Base-by-base conservation (phyloP, 2,329 filamentous ascomycete species). In the Fusarium sp. region DNA sequence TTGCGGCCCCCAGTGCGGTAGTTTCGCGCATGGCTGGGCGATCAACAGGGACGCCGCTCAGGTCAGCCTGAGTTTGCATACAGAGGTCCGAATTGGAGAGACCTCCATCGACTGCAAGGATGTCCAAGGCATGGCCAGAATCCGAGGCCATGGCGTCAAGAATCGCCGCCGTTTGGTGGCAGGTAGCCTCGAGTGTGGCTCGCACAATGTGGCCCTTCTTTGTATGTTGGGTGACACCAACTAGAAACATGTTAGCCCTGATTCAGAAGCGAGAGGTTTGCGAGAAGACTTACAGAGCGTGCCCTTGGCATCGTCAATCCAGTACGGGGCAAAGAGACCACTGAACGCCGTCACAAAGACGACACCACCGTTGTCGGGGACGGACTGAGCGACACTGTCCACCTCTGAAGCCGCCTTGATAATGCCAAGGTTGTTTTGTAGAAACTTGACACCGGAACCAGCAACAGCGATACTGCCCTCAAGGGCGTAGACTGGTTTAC, bases 161-260 rank as follows among this genome's bases (percentile, higher is more conserved):
- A 78, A 98, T 97, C 25, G 95, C 95, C 78, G 95, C 95, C 27
- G 94, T 97, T 84, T 98, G 95, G 87, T 94, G 97, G 85, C 95
- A 97, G 40, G 94, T 95, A 6, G 95, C 95, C 84, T 98, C 95
- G 63, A 98, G 90, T 0, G 95, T 97, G 38, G 95, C 95, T 70
- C 95, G 92, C 52, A 94, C 95, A 77, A 98, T 94, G 81, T 98
- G 95, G 18, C 94, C 94, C 77, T 92, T 92, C 80, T 95, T 89
- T 0, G 95, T 98, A 84, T 95, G 93, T 77, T 95, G 93, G 0
- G 94, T 97, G 74, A 97, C 92, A 57, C 94, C 94, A 78, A 96
- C 91, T 91, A n/a, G 16, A n/a, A 54, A 20, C 47, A 71, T 56
- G 45, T 68, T 65, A 56, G 35, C 27, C 35, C 33, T 16, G 14